Conservation (phyloP, 768 basidiomycete genomes). For the Tubosaeta sp. region DNA sequence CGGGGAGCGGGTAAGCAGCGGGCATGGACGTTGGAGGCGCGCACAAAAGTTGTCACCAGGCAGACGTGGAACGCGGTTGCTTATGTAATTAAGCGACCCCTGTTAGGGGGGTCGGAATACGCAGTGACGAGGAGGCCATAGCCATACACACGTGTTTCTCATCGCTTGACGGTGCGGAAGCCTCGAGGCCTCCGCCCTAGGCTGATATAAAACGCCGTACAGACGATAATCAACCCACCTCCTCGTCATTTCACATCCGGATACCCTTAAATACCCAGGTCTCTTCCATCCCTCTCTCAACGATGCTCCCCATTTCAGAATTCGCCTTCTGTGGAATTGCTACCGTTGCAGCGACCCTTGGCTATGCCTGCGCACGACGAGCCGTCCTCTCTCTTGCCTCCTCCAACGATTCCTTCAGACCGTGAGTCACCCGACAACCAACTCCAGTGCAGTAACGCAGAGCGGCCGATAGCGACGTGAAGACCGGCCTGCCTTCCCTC, state of each 20-base stretch:
- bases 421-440: slow-evolving; percentile 31
- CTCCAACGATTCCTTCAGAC: slow-evolving; percentile 18
- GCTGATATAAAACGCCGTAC: slow-evolving; percentile 30
- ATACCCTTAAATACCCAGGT: slow-evolving; percentile 20
- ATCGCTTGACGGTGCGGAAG: slow-evolving; percentile 20
- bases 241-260: slow-evolving; percentile 8
- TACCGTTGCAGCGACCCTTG: slow-evolving; percentile 56
- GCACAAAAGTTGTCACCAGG: background rate
- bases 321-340: slow-evolving; percentile 54
- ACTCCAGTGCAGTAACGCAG: slow-evolving; percentile 25
- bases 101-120: slow-evolving; percentile 10
- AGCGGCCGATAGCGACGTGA: slow-evolving; percentile 31
- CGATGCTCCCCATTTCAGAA: slow-evolving; percentile 50
- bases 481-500: slow-evolving; percentile 25
- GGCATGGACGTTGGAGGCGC: slow-evolving; percentile 51
- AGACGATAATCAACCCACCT: slow-evolving; percentile 21
- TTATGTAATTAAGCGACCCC: slow-evolving; percentile 13
- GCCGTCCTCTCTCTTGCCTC: slow-evolving; percentile 17
- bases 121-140: slow-evolving; percentile 9
- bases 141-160: slow-evolving; percentile 22
- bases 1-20: slow-evolving; percentile 70
- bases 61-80: slow-evolving; percentile 19
- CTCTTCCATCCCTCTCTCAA: background rate
- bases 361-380: slow-evolving; percentile 52
- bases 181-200: slow-evolving; percentile 31